Conservation (phyloP, 2,329 filamentous ascomycete species). For the Penicillium frequentans region DNA sequence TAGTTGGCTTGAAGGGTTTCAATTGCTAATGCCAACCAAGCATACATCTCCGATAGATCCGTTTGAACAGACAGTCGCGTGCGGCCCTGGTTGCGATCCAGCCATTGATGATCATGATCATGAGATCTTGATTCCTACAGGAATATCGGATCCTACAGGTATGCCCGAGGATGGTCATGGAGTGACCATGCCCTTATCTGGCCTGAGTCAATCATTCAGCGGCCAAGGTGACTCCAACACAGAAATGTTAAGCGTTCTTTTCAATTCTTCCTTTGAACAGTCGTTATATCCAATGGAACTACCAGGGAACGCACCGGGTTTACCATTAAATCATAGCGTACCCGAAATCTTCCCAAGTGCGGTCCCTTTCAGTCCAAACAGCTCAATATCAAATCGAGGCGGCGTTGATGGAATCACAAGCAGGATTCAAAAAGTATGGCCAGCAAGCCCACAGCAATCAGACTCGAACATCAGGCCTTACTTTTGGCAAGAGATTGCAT, state of each 20-base stretch:
- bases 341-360: background rate
- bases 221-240: background rate
- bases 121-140: background rate
- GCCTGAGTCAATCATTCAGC: background rate
- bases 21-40: background rate
- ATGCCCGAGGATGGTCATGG: background rate
- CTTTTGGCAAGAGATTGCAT: constrained; percentile 4
- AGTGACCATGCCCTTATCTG: background rate
- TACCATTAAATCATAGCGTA: background rate
- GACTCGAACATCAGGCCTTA: background rate
- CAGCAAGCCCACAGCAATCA: background rate
- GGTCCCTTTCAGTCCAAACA: background rate
- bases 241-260: background rate
- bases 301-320: background rate
- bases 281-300: background rate
- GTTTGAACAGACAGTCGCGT: background rate
- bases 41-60: background rate
- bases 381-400: background rate
- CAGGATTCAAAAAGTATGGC: constrained; percentile 2
- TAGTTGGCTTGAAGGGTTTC: background rate
- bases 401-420: background rate
- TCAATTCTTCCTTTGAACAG: background rate
- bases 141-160: background rate
- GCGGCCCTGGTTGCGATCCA: background rate
- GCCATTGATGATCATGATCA: background rate